These are phyloP conservation scores for Beauveria australis DNA, from an alignment of 2,329 filamentous ascomycete species.

Conservation along the genomic window DNA sequence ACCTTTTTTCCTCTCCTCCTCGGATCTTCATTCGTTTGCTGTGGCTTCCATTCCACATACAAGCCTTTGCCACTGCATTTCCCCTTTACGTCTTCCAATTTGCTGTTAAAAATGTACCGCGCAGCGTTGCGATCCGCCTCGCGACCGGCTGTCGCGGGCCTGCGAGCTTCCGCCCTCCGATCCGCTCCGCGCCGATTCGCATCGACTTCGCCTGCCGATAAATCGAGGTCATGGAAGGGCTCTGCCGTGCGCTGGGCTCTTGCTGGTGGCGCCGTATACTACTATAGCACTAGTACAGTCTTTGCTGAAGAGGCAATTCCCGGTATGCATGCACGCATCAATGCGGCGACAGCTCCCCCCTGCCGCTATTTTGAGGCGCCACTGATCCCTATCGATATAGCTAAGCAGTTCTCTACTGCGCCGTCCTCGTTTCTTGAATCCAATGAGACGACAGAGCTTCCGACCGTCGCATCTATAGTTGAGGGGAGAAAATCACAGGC, in stretches of 20 bases:
- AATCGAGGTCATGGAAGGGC: constrained; percentile 76
- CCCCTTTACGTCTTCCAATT: constrained; percentile 6
- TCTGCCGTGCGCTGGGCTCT: constrained; percentile 64
- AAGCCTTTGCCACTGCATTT: background rate
- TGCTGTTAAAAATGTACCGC: constrained; percentile 39
- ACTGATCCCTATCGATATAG: constrained; percentile 13
- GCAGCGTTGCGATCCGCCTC: constrained; percentile 40
- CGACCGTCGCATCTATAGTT: constrained; percentile 59
- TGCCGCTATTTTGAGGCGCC: background rate
- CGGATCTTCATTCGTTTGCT: background rate
- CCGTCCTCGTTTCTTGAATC: constrained; percentile 48
- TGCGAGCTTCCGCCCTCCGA: constrained; percentile 32
- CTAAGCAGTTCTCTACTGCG: constrained; percentile 24
- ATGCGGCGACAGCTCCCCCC: background rate
- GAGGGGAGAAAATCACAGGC: constrained; percentile 41
- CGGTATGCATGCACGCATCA: constrained; percentile 42
- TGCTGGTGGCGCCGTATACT: constrained; percentile 73
- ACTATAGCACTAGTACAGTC: constrained; percentile 81
- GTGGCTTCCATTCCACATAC: background rate
- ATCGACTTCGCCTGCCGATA: constrained; percentile 47
- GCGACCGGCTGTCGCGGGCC: constrained; percentile 32
- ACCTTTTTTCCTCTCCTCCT: background rate
- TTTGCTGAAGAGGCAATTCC: constrained; percentile 73
- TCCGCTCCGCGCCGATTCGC: constrained; percentile 40
- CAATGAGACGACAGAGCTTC: constrained; percentile 31